Evolutionary conservation across 1,284 basidiomycete species (phyloP), one percentile per base, ranked within the genome.

Genomic region (Sphaerobolus stellatus): DNA sequence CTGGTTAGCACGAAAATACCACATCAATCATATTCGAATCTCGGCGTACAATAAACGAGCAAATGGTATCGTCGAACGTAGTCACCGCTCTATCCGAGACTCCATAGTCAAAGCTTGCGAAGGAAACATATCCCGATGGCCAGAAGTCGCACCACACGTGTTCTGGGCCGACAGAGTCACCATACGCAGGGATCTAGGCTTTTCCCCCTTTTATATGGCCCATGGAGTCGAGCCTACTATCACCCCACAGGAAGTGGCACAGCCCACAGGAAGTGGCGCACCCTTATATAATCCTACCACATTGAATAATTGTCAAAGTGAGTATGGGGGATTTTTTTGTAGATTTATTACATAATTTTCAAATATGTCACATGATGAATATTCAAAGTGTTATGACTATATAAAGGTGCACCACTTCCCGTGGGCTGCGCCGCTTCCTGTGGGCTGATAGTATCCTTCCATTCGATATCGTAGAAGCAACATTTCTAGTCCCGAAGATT

Each of bases 111-210:
- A 77, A 54, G 67, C 70, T 4, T 59, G 56, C 5, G 64, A 68
- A 1, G 71, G 71, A 0, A 64, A 74, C 18, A 48, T 63, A 46
- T 31, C 48, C 1, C 61, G 64, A 45, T 77, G 74, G 76, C 55
- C 57, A 1, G 18, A 51, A 0, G 48, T 58, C 0, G 54, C 64
- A 0, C 64, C 63, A 13, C 64, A 57, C 0, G 66, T 75, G 0
- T 70, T 77, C 38, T 79, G 74, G 74, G 70, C 73, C 0, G 73
- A 79, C 13, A 49, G 66, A 0, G 59, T 77, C 1, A 74, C 72
- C 0, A 58, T 67, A 2, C 56, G 63, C 0, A 53, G 62, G 7
- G 49, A 57, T 0, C 68, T 66, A 1, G 69, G 74, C 0, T 66
- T 63, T 29, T 73, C 64, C 0, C 75, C 75, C 0, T 77, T 71